Percentiles rank a stretch among this genome's conserved stretches.
phyloP scores from a whole-genome alignment of 1,139 yeast genomes.

The Scheffersomyces titani region DNA sequence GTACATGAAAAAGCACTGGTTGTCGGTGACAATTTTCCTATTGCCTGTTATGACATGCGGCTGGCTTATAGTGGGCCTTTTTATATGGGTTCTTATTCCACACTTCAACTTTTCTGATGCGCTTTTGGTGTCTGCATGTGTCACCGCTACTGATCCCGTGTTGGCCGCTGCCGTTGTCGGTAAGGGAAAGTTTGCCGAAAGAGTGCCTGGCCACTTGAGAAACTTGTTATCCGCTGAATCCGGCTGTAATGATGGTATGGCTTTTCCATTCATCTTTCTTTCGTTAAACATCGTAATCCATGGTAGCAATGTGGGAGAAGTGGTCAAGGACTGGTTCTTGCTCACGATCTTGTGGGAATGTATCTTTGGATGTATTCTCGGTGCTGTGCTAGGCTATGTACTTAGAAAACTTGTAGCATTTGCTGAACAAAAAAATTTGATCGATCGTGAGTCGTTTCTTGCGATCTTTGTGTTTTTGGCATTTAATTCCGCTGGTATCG shows the following conservation, averaged over 20 bases:
- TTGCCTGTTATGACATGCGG: conserved; percentile 95
- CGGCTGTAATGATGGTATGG: conserved; percentile 98
- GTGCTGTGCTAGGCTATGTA: conserved; percentile 71
- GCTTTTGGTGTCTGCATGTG: conserved; percentile 83
- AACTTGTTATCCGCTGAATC: conserved; percentile 90
- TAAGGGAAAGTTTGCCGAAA: conserved; percentile 93
- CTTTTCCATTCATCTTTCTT: conserved; percentile 87
- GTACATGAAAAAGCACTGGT: conserved; percentile 90
- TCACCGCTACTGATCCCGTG: conserved; percentile 97
- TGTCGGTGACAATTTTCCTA: conserved; percentile 73
- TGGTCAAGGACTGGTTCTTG: conserved; percentile 83
- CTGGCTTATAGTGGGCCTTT: conserved; percentile 85
- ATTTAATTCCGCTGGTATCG: conserved; percentile 88
- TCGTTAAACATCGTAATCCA: conserved; percentile 70
- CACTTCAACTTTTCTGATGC: conserved; percentile 78
- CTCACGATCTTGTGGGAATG: conserved; percentile 86
- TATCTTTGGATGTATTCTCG: conserved; percentile 77
- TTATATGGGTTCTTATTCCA: conserved; percentile 84
- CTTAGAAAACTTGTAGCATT: conserved; percentile 75
- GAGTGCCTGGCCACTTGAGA: conserved; percentile 96
- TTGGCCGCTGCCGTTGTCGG: conserved; percentile 98
- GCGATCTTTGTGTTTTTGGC: conserved; percentile 89
- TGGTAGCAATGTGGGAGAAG: conserved; percentile 63
- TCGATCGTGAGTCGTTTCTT: conserved; percentile 91
- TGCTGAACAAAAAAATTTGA: conserved; percentile 73